Evolutionary conservation across 2,329 filamentous ascomycete species (phyloP), one percentile per base, ranked within the genome.

Genomic region (Fusarium lateritium): DNA sequence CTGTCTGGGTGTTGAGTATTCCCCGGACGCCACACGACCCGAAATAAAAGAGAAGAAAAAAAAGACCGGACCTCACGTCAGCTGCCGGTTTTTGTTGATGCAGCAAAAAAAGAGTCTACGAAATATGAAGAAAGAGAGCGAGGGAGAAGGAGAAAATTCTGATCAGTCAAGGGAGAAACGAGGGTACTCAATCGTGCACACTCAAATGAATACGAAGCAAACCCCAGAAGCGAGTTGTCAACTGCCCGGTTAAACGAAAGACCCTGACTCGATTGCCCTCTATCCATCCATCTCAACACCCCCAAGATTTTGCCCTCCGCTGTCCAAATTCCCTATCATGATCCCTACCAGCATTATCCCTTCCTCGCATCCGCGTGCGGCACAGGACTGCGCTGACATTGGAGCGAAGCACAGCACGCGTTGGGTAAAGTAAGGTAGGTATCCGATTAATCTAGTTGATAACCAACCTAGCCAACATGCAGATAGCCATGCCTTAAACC

Each of bases 141-240:
- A 70, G 49, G 46, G 67, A 60, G 57, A 50, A 46, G 45, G 42
- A 46, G 22, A 50, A 46, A 34, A 15, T 15, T 43, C 34, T 67
- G 39, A 21, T 56, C 21, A 60, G 22, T 52, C 36, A 64, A 70
- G 67, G 62, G 50, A 67, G 67, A 64, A 56, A 60, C 53, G 58
- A 69, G 43, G 62, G 56, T 51, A 55, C 49, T 63, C 56, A 51
- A 57, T 65, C 22, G 49, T 49, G 49, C 53, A 56, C 47, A 56
- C 58, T 51, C 61, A 57, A 56, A 61, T 69, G 67, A 52, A 69
- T 56, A 70, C 67, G 67, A 70, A 69, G 67, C 63, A 63, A 67
- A 67, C 67, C 67, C 62, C 57, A 69, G 67, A 67, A 70, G 66
- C 66, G 66, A 69, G 51, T 43, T 42, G 53, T 44, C 67, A 62